phyloP scores from a whole-genome alignment of 305 asterid genomes.

The Fraxinus velutina region DNA sequence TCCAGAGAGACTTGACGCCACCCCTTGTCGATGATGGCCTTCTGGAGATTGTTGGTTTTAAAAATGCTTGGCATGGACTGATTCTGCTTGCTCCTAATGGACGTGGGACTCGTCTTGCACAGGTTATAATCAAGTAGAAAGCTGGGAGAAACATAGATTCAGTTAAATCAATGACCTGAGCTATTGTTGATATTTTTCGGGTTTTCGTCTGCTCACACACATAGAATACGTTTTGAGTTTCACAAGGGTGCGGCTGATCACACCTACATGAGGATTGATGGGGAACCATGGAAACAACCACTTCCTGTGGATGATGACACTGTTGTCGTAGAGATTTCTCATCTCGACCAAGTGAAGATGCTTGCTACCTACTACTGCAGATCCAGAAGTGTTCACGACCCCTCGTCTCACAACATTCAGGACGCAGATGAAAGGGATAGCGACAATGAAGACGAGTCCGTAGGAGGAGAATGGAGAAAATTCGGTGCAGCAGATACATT shows the following conservation, averaged over 20 bases:
- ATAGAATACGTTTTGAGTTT: constrained; percentile 67
- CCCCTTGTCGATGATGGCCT: constrained; percentile 82
- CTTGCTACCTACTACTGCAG: constrained; percentile 56
- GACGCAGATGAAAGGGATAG: constrained; percentile 51
- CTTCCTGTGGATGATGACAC: constrained; percentile 65
- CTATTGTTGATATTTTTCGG: background rate
- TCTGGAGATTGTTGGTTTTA: constrained; percentile 77
- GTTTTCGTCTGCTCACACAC: constrained; percentile 40
- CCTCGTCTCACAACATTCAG: constrained; percentile 36
- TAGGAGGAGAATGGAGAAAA: constrained; percentile 59
- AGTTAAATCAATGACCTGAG: background rate
- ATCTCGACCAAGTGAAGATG: constrained; percentile 71
- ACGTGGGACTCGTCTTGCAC: constrained; percentile 88
- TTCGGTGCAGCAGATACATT: constrained; percentile 89
- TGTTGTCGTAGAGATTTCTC: constrained; percentile 74
- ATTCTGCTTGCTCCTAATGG: constrained; percentile 71
- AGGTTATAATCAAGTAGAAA: constrained; percentile 36
- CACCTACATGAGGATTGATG: constrained; percentile 89
- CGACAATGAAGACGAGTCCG: constrained; percentile 42
- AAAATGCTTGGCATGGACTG: constrained; percentile 95
- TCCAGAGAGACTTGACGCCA: constrained; percentile 72
- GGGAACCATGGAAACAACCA: constrained; percentile 95
- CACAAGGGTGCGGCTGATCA: constrained; percentile 65
- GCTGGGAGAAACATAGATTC: background rate
- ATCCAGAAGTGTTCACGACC: constrained; percentile 49